These are phyloP conservation scores for Suillus bovinus DNA, from an alignment of 768 basidiomycete species.

Conservation along the genomic window DNA sequence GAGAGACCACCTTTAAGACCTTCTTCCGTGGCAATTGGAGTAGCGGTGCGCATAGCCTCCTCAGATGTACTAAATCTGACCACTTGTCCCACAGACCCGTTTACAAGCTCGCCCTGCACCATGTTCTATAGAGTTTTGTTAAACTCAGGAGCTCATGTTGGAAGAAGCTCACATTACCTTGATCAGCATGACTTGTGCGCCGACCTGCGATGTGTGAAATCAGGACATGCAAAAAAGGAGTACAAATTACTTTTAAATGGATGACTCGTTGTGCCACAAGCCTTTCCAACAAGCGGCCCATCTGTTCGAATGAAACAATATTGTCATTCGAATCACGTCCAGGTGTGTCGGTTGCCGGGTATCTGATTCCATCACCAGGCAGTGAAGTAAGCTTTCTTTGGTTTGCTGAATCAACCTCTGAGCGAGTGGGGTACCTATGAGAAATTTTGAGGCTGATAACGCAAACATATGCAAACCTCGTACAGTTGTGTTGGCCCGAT, in stretches of 20 bases:
- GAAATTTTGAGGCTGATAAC: slow-evolving; percentile 5
- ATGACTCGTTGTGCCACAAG: slow-evolving; percentile 56
- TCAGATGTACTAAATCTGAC: slow-evolving; percentile 43
- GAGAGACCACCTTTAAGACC: slow-evolving; percentile 24
- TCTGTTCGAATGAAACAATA: slow-evolving; percentile 36
- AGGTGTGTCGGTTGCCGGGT: slow-evolving; percentile 44
- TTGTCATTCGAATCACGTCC: slow-evolving; percentile 47
- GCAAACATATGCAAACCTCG: slow-evolving; percentile 17
- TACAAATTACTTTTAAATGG: slow-evolving; percentile 46
- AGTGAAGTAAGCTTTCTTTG: slow-evolving; percentile 47
- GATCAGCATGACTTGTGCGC: slow-evolving; percentile 86
- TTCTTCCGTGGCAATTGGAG: slow-evolving; percentile 39
- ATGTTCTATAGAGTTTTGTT: slow-evolving; percentile 50
- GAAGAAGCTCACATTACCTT: slow-evolving; percentile 44
- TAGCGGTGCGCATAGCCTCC: slow-evolving; percentile 42
- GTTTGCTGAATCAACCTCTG: slow-evolving; percentile 76
- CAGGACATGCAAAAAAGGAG: not conserved
- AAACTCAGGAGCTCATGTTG: not conserved
- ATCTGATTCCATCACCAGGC: slow-evolving; percentile 38
- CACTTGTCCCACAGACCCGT: slow-evolving; percentile 67
- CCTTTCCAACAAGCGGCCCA: slow-evolving; percentile 51
- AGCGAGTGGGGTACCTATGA: slow-evolving; percentile 66
- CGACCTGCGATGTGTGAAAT: slow-evolving; percentile 45
- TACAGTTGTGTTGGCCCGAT: slow-evolving; percentile 85
- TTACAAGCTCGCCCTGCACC: slow-evolving; percentile 66